A percentile compares a stretch with the other conserved stretches of the same genome.
phyloP scores from a whole-genome alignment of 1,284 basidiomycete species.

The Agroathelia rolfsii region DNA sequence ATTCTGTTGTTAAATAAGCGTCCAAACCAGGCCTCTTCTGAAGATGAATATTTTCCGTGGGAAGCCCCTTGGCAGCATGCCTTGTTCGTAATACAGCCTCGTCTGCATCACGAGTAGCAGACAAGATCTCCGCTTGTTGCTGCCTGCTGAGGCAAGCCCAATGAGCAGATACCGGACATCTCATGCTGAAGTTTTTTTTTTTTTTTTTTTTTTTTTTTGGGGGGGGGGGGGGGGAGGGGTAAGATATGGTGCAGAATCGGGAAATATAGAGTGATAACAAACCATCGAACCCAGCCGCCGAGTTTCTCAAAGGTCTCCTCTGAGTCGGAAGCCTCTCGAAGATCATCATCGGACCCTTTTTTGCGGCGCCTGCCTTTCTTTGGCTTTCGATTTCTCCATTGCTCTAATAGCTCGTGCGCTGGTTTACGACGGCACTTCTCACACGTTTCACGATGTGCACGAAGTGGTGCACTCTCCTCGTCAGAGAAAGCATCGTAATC shows the following conservation, averaged over 20 bases:
- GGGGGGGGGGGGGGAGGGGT: conserved; percentile 2
- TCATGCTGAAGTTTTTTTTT: conserved; percentile 49
- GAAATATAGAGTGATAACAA: conserved; percentile 15
- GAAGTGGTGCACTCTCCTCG: conserved; percentile 42
- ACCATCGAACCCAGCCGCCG: conserved; percentile 86
- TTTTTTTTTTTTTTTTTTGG: no score
- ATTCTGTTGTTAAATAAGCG: conserved; percentile 60
- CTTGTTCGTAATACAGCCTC: conserved; percentile 26
- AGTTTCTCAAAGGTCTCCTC: conserved; percentile 53
- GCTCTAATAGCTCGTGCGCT: conserved; percentile 40
- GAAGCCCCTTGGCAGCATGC: conserved; percentile 15
- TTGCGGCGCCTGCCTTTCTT: conserved; percentile 34
- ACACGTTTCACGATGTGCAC: conserved; percentile 52
- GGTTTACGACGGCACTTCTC: conserved; percentile 61
- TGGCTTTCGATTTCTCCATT: conserved; percentile 23
- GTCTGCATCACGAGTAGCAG: conserved; percentile 48
- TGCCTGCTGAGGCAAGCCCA: conserved; percentile 66
- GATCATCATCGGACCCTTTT: conserved; percentile 30
- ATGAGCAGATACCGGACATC: conserved; percentile 69
- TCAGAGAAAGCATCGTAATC: conserved; percentile 49
- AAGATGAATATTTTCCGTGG: conserved; percentile 6
- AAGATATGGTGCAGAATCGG: conserved; percentile 7
- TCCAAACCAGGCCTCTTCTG: conserved; percentile 30
- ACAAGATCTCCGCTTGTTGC: conserved; percentile 66
- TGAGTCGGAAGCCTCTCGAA: conserved; percentile 31